Base-by-base conservation (phyloP, 2,329 filamentous ascomycete genomes). In the Colletotrichum sublineola region DNA sequence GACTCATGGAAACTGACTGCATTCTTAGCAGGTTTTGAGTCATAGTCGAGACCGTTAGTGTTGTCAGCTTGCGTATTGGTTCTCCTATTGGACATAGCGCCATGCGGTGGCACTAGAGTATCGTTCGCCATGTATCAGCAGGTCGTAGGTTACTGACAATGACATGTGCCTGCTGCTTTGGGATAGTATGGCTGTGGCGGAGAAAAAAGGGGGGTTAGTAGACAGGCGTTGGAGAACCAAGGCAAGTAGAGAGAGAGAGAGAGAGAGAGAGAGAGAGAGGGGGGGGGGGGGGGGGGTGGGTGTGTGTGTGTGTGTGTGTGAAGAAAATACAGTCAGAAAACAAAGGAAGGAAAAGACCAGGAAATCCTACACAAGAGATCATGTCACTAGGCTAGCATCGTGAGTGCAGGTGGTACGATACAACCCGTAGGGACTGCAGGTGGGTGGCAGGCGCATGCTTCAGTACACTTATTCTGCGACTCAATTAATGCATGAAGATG, bases 1-100 rank as follows among this genome's bases (percentile, higher is more conserved):
- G 89, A 88, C 76, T 80, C 80, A 77, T 36, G 46, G 29, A 53
- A 58, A 20, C 57, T 63, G 71, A 63, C 63, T 58, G 63, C 53
- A 53, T 63, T 57, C 44, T 58, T 50, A 15, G 55, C 29, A 31
- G 66, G 29, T 36, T 63, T 69, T 70, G 73, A 74, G 73, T 74
- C 73, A 74, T 63, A 68, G 50, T 38, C 36, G 46, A 68, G 61
- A 33, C 50, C n/a, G 53, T 63, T 61, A 62, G 60, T 66, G 60
- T 68, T 61, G 31, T 48, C 53, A 58, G 36, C 56, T 36, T 33
- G 52, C n/a, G 29, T 50, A 62, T 63, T 71, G 42, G 31, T 48
- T 46, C 50, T 70, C 53, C 55, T 48, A 73, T 71, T 71, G 60
- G 70, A 50, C 42, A 52, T 24, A 67, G 46, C 38, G 40, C 44